Percentiles rank a stretch among this genome's conserved stretches.
Conservation (phyloP, 2,329 filamentous ascomycete species). For the Botrytis byssoidea region DNA sequence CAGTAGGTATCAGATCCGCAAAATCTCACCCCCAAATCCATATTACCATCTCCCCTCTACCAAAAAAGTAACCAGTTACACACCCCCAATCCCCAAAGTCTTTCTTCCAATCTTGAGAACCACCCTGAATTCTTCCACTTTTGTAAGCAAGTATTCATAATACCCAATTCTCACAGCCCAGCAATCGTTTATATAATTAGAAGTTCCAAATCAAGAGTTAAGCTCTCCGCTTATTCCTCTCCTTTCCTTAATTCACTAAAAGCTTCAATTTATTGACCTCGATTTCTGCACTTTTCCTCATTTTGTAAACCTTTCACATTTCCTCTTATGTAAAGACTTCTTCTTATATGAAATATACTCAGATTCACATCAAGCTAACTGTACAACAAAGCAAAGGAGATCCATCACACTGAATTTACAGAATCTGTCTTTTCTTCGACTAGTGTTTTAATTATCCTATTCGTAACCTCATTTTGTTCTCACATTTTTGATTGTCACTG, state of each 20-base stretch:
- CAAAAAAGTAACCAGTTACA: neutral
- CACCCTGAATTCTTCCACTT: too few relatives aligned
- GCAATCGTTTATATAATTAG: neutral
- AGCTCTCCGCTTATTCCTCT: neutral
- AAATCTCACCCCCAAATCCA: neutral
- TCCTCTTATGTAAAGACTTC: neutral
- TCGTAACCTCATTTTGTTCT: neutral
- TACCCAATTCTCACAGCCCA: neutral
- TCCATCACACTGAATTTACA: neutral
- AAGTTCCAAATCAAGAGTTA: neutral
- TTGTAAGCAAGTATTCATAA: neutral
- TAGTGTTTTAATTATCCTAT: neutral
- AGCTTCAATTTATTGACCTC: neutral
- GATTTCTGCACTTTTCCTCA: neutral
- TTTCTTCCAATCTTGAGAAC: too few relatives aligned
- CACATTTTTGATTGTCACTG: rapidly evolving
- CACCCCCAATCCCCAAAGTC: too few relatives aligned
- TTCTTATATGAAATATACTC: neutral
- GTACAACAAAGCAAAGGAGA: rapidly evolving
- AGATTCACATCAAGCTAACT: neutral
- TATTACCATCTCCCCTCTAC: neutral
- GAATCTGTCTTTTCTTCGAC: neutral
- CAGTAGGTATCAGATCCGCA: too few relatives aligned
- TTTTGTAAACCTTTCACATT: rapidly evolving
- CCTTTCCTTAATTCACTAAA: too few relatives aligned